Percentiles rank a stretch among this genome's conserved stretches.
These are phyloP conservation scores for Globisporangium iwayamae DNA, from an alignment of 352 stramenopile species.

Conservation along the genomic window DNA sequence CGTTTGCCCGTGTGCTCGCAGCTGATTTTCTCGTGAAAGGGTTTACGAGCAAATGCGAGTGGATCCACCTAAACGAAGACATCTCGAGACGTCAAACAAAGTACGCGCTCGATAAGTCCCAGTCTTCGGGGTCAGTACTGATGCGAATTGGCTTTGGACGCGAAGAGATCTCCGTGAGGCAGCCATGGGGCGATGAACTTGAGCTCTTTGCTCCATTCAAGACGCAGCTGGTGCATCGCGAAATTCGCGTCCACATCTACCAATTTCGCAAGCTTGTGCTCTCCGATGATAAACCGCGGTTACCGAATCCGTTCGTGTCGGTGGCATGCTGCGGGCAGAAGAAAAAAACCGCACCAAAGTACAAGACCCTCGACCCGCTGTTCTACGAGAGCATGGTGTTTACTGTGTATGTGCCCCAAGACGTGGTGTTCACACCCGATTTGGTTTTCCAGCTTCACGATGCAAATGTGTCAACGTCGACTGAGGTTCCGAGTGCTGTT, in stretches of 20 bases:
- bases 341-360: constrained; percentile 39
- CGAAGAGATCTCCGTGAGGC: constrained; percentile 55
- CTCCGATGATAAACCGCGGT: constrained; percentile 35
- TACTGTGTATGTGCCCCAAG: constrained; percentile 37
- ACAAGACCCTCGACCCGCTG: constrained; percentile 66
- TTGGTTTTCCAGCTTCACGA: constrained; percentile 75
- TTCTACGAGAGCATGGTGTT: constrained; percentile 85
- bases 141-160: constrained; percentile 62
- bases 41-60: constrained; percentile 46
- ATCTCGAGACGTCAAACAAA: constrained; percentile 51
- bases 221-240: constrained; percentile 42
- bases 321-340: constrained; percentile 66
- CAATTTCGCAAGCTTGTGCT: constrained; percentile 65
- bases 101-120: constrained; percentile 43
- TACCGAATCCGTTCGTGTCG: constrained; percentile 75
- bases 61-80: constrained; percentile 60
- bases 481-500: constrained; percentile 12
- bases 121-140: constrained; percentile 49
- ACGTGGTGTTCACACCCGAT: constrained; percentile 59
- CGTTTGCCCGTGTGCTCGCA: constrained; percentile 42
- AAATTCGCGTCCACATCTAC: constrained; percentile 83
- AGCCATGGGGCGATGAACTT: constrained; percentile 44
- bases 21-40: constrained; percentile 37
- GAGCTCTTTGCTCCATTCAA: constrained; percentile 46
- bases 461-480: constrained; percentile 29